Base-by-base conservation (phyloP, 345 rosid genomes). In the Melaleuca quinquenervia region DNA sequence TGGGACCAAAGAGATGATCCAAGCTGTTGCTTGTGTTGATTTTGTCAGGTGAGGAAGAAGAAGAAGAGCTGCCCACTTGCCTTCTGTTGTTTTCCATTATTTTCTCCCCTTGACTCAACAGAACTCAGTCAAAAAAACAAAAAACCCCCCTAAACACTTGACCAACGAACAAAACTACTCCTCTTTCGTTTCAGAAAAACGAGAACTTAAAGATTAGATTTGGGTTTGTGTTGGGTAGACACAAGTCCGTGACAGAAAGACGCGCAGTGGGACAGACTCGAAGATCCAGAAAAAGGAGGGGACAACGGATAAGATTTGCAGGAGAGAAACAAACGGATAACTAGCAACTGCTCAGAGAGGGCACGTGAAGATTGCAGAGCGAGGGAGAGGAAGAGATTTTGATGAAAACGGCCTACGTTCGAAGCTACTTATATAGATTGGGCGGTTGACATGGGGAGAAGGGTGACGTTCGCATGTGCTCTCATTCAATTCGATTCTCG, bases 1-100 rank as follows among this genome's bases (percentile, higher is more conserved):
- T 93, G 22, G 92, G 93, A 82, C 95, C 93, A 78, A 94, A 93
- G 22, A 94, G 91, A 87, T 91, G 90, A 91, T 92, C 96, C 82
- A 94, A 86, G 83, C 84, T 86, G 80, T 45, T 50, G 44, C 44
- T 76, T 32, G 80, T 53, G 74, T 70, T 27, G 83, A 52, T 24
- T 44, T 50, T 48, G 82, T 52, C 29, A 82, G 84, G 50, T 6
- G 86, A 75, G 52, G 83, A 52, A 10, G 85, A 84, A 22, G 82
- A 84, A 44, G 83, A 74, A 36, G 86, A 85, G 52, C 60, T 64
- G 82, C 87, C 89, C 90, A 86, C 88, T 87, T 80, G 89, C 93
- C 91, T 50, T n/a, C 45, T 52, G 49, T 44, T 29, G 52, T 60
- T 85, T 27, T 48, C 64, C 45, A 50, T 82, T 54, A 56, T 26